phyloP scores from a whole-genome alignment of 1,284 basidiomycete species.

The Sanguinoderma infundibulare region DNA sequence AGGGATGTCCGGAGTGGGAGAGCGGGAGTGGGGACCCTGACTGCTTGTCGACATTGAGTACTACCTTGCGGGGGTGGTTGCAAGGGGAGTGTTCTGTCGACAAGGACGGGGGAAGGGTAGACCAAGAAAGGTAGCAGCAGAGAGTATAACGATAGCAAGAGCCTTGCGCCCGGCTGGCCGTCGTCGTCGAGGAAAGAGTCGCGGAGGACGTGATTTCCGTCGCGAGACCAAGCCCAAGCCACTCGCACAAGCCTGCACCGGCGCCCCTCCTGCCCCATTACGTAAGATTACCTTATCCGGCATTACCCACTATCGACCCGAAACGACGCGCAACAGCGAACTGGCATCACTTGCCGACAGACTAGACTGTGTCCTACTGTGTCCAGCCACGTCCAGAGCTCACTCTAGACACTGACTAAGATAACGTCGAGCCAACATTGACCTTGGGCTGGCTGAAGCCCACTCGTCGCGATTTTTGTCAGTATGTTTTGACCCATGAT shows the following conservation, averaged over 20 bases:
- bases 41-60: slow-evolving; percentile 30
- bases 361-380: neutral
- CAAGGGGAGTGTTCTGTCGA: neutral
- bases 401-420: neutral
- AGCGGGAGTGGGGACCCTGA: slow-evolving; percentile 53
- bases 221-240: neutral
- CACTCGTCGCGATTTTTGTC: too few species aligned
- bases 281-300: neutral
- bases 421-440: neutral
- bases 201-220: slow-evolving; percentile 4
- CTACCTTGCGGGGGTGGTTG: neutral
- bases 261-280: neutral
- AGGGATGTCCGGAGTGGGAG: slow-evolving; percentile 51
- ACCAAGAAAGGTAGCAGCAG: neutral
- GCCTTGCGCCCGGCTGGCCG: neutral
- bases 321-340: too few species aligned
- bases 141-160: slow-evolving; percentile 8
- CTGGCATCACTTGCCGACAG: neutral
- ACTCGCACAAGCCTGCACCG: neutral
- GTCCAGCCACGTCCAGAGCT: neutral
- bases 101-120: neutral
- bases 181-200: neutral
- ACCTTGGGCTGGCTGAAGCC: too few species aligned
- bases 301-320: neutral
- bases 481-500: neutral